Evolutionary conservation across 192 early-diverging fungal species (phyloP), one percentile per base, ranked within the genome.

Genomic region (Phycomyces blakesleeanus): DNA sequence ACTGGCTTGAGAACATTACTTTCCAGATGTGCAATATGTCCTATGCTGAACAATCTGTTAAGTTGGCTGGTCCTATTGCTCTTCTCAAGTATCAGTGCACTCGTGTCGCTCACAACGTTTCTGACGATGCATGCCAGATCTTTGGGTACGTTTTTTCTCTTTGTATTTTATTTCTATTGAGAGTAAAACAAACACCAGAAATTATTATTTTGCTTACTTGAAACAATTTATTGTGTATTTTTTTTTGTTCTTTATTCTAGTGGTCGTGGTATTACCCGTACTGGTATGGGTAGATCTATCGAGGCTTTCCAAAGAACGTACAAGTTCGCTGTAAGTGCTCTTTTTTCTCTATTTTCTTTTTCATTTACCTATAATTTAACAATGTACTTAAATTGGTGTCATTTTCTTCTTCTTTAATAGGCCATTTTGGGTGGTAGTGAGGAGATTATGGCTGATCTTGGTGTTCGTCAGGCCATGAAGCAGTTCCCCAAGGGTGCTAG

Each of bases 51-150:
- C 85, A 87, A 57, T 71, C 77, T 27, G 54, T 74, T 2, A 77
- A 85, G 42, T 67, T 89, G 16, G 88, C 86, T 41, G 88, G 88
- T 9, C 84, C 83, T 39, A 75, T 89, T 68, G 87, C 81, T 27
- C 71, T 89, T 27, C 69, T 81, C 55, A 89, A 87, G 71, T 81
- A 68, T 39, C 70, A 76, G 39, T 59, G 55, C 67, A 89, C 88
- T 16, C 69, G 88, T 37, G 76, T 85, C 42, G 74, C 81, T 3
- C 77, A 83, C 37, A 39, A 79, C 41, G 85, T 89, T 10, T 72
- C 81, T 21, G 88, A 89, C 50, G 78, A 89, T 49, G 80, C 86
- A 20, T 79, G 79, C 18, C 88, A 89, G 72, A 89, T 89, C 73
- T 88, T 89, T 75, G 88, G 88, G 53, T 54, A 54, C 4, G 52